Evolutionary conservation across 805 yeast genomes (phyloP).

Genomic region (Suhomyces canberraensis): DNA sequence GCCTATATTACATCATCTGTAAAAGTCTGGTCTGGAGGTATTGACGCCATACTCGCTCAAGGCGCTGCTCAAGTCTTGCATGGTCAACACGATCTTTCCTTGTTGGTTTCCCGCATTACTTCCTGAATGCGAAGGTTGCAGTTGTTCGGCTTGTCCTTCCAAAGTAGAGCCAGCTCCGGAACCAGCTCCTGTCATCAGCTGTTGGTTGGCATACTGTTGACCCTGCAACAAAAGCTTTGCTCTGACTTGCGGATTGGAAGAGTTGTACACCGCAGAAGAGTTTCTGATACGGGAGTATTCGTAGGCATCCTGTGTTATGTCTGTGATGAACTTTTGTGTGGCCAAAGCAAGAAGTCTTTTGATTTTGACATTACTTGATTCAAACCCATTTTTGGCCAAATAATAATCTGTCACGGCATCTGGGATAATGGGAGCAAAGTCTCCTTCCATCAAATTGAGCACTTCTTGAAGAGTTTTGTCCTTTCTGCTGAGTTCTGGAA

Average conservation of each 20-base stretch:
- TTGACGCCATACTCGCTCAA: slow-evolving; percentile 90
- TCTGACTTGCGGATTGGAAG: slow-evolving; percentile 81
- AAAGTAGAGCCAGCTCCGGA: slow-evolving; percentile 22
- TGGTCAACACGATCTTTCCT: slow-evolving; percentile 82
- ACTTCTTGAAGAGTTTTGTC: slow-evolving; percentile 84
- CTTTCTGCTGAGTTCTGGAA: slow-evolving; percentile 69
- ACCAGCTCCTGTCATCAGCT: slow-evolving; percentile 21
- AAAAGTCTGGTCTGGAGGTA: slow-evolving; percentile 88
- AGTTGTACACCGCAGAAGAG: slow-evolving; percentile 79
- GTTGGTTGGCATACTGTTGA: slow-evolving; percentile 47
- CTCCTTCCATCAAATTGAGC: slow-evolving; percentile 79
- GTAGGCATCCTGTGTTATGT: slow-evolving; percentile 93
- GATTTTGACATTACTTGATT: slow-evolving; percentile 65
- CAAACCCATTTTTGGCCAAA: slow-evolving; percentile 79
- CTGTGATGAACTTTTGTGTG: slow-evolving; percentile 91
- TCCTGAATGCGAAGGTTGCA: slow-evolving; percentile 28
- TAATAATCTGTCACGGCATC: slow-evolving; percentile 96
- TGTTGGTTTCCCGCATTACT: slow-evolving; percentile 51
- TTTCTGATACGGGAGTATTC: slow-evolving; percentile 92
- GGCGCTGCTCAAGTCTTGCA: slow-evolving; percentile 91
- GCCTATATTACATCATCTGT: slow-evolving; percentile 48
- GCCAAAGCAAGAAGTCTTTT: slow-evolving; percentile 89
- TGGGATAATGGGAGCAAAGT: slow-evolving; percentile 86
- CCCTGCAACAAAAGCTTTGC: slow-evolving; percentile 76
- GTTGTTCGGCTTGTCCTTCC: slow-evolving; percentile 35